These are phyloP conservation scores for Inga oerstediana DNA, from an alignment of 306 rosid species.

Conservation along the genomic window DNA sequence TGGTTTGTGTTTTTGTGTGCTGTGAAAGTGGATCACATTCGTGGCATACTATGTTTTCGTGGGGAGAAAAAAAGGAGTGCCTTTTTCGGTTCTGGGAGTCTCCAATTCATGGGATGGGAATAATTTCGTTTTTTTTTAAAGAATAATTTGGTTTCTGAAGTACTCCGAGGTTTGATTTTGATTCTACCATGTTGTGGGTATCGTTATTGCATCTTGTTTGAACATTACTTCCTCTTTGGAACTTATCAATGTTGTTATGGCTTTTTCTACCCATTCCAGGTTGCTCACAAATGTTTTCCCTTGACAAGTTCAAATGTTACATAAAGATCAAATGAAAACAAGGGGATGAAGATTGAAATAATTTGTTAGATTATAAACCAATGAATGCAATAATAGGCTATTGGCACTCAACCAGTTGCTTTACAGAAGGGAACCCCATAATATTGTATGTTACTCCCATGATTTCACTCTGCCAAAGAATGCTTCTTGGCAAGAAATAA, in stretches of 20 bases:
- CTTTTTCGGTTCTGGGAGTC: not conserved
- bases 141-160: not conserved
- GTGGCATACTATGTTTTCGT: not conserved
- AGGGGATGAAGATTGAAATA: slow-evolving; percentile 39
- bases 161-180: not conserved
- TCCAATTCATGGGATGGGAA: not conserved
- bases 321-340: slow-evolving; percentile 9
- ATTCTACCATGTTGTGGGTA: not conserved
- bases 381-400: slow-evolving; percentile 43
- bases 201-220: not conserved
- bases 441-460: slow-evolving; percentile 17
- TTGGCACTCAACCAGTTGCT: slow-evolving; percentile 45
- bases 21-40: not conserved
- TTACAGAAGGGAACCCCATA: slow-evolving; percentile 22
- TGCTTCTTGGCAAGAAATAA: slow-evolving; percentile 53
- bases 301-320: not conserved
- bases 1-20: not conserved
- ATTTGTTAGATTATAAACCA: slow-evolving; percentile 41
- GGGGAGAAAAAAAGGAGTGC: not conserved
- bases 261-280: not conserved
- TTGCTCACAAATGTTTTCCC: not conserved
- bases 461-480: slow-evolving; percentile 49
- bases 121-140: not conserved
- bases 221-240: not conserved
- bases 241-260: not conserved